Base-by-base conservation (phyloP, 208 protist genomes). In the Leishmania guyanensis region DNA sequence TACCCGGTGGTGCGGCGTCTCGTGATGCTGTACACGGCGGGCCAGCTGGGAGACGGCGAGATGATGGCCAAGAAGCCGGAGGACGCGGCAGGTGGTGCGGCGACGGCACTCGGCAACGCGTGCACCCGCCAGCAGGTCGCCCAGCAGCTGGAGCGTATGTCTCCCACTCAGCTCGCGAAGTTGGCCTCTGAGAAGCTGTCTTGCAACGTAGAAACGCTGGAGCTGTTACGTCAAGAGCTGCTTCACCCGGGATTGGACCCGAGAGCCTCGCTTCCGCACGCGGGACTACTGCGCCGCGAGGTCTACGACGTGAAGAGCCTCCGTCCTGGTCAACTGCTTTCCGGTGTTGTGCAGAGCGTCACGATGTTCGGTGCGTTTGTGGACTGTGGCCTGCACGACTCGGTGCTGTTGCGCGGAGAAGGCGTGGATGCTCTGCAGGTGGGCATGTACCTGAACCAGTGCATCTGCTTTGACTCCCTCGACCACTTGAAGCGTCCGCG, bases 301-400 rank as follows among this genome's bases (percentile, higher is more conserved):
- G 82, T 92, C 14, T 53, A 43, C 43, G 79, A 91, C 68, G 76
- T 77, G 68, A 71, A 75, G 17, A 85, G 94, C 56, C 80, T 96
- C 5, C 82, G 86, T 69, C 43, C 69, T 6, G 94, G 94, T 39
- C 84, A 94, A 20, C 72, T 80, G 14, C 81, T 97, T 43, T 81
- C 75, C 26, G 94, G 94, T 36, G 84, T 95, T 6, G 90, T 97
- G 51, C 82, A 87, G 69, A 93, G 85, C 80, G 90, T 97, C 14
- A 95, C 91, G 16, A 90, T 92, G 62, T 97, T 97, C 79, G 94
- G 94, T 22, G 93, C 86, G 1, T 97, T 97, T 84, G 91, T 97
- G 9, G 92, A 97, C 86, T 92, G 88, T 69, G 94, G 94, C 29
- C 78, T 97, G 80, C 92, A 95, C 84, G 86, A 96, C 58, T 77